Conservation (phyloP, 2,329 filamentous ascomycete species). For the Curvularia eragrostidis region DNA sequence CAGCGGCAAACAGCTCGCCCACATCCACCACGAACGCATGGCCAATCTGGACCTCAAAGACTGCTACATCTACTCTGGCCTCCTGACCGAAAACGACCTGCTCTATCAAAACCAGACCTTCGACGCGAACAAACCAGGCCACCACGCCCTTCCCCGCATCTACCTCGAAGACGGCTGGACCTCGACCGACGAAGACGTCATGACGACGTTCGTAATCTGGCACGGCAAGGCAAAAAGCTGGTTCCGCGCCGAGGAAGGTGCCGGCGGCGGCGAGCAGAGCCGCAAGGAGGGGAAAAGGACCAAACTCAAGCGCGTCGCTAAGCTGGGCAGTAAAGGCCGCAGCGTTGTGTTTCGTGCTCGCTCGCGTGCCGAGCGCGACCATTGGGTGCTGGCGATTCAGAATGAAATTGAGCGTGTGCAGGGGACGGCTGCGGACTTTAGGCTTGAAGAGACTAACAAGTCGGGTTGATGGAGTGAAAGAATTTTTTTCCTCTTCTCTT, state of each 20-base stretch:
- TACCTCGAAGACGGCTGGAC: slow-evolving; percentile 69
- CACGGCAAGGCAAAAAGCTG: slow-evolving; percentile 64
- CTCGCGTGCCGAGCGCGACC: slow-evolving; percentile 69
- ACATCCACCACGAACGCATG: slow-evolving; percentile 69
- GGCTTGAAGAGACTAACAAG: slow-evolving; percentile 39
- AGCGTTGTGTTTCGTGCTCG: slow-evolving; percentile 71
- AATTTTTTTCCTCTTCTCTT: not conserved
- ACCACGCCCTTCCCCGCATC: slow-evolving; percentile 64
- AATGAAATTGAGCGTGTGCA: slow-evolving; percentile 69
- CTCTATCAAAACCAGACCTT: slow-evolving; percentile 70
- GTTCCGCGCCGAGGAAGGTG: slow-evolving; percentile 55
- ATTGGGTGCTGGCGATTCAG: slow-evolving; percentile 70
- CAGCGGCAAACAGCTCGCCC: slow-evolving; percentile 62
- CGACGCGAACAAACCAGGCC: slow-evolving; percentile 66
- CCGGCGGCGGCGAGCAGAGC: slow-evolving; percentile 37
- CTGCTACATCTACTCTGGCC: slow-evolving; percentile 70
- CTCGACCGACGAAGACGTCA: slow-evolving; percentile 68
- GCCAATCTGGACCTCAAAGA: slow-evolving; percentile 65
- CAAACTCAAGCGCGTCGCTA: slow-evolving; percentile 65
- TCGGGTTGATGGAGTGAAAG: not conserved
- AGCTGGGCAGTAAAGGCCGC: slow-evolving; percentile 65
- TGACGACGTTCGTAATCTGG: slow-evolving; percentile 72
- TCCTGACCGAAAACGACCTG: slow-evolving; percentile 67
- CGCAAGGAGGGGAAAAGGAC: slow-evolving; percentile 53
- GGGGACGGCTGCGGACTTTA: slow-evolving; percentile 57